Evolutionary conservation across 2,329 filamentous ascomycete genomes (phyloP).

Genomic region (Ascochyta fabae): DNA sequence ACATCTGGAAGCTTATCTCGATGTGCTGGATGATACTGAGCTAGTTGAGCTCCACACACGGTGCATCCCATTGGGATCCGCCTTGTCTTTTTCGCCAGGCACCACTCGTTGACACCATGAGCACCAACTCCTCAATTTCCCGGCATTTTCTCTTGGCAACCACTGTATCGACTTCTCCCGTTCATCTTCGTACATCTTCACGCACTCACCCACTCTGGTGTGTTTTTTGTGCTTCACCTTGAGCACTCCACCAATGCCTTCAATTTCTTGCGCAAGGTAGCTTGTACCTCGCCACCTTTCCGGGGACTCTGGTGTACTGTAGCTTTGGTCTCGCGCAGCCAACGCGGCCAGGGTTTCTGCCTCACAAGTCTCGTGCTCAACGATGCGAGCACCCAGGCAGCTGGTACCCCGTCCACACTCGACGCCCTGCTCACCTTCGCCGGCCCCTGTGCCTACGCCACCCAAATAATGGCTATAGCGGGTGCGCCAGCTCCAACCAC

Average conservation of each 20-base stretch:
- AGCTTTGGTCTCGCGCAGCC: slow-evolving; percentile 36
- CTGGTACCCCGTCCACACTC: slow-evolving; percentile 79
- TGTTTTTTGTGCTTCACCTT: slow-evolving; percentile 88
- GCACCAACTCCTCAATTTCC: slow-evolving; percentile 80
- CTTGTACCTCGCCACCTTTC: slow-evolving; percentile 68
- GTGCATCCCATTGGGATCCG: slow-evolving; percentile 5
- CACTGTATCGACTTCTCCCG: slow-evolving; percentile 58
- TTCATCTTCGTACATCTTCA: slow-evolving; percentile 79
- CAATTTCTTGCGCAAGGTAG: slow-evolving; percentile 86
- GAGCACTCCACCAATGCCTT: slow-evolving; percentile 85
- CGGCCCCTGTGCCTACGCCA: slow-evolving; percentile 83
- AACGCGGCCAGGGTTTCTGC: slow-evolving; percentile 69
- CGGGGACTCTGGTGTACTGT: slow-evolving; percentile 32
- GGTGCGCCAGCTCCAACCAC: slow-evolving; percentile 88
- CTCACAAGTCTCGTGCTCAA: slow-evolving; percentile 84
- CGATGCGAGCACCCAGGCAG: slow-evolving; percentile 78
- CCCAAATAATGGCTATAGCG: slow-evolving; percentile 80
- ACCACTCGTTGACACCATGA: slow-evolving; percentile 87
- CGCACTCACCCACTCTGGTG: slow-evolving; percentile 80
- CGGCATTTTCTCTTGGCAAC: slow-evolving; percentile 72
- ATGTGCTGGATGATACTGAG: slow-evolving; percentile 4
- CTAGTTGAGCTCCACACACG: slow-evolving; percentile 14
- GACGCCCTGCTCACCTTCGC: slow-evolving; percentile 86
- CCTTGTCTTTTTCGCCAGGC: slow-evolving; percentile 59
- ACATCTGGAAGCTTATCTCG: neutral